Evolutionary conservation across 805 yeast genomes (phyloP), one percentile per base, ranked within the genome.

Genomic region (Pichia heedii): DNA sequence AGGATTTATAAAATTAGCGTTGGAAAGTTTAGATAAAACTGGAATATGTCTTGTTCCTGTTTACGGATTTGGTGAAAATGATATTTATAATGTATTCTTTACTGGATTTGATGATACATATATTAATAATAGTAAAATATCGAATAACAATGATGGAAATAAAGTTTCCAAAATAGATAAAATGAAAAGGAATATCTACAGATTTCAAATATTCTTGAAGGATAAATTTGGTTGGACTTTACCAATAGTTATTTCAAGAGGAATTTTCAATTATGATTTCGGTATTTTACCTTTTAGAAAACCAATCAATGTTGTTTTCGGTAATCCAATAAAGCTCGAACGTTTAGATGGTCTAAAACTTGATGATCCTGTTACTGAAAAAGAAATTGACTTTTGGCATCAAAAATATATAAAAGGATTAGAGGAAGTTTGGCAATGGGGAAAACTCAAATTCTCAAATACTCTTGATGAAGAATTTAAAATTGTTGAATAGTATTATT

Each of bases 221-320:
- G 66, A 68, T 27, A 69, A 66, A 32, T 71, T 80, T 44, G 93
- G 90, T 1, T 90, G 89, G 63, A 89, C 97, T 0, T 56, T 93
- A 7, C 98, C 98, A 1, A 76, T 93, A 40, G 84, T 93, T 65
- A 81, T 85, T 57, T 96, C 96, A 0, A 70, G 97, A 38, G 97
- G 97, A 0, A 70, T 93, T 0, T 89, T 90, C 64, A 86, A 90
- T 55, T 85, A 89, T 55, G 96, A 88, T 58, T 85, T 84, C 65
- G 98, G 98, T 0, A 64, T 93, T 22, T 62, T 93, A 45, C 97
- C 98, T 1, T 88, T 76, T 59, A 70, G 97, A 51, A 74, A 80
- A 44, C 86, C 86, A 2, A 81, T 93, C 42, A 71, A 84, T 48
- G 71, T 93, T 10, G 94, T 85, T 44, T 68, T 79, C 32, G 95